Evolutionary conservation across 495 filamentous ascomycete genomes (phyloP), one percentile per base, ranked within the genome.

Genomic region (Daldinia grandis): DNA sequence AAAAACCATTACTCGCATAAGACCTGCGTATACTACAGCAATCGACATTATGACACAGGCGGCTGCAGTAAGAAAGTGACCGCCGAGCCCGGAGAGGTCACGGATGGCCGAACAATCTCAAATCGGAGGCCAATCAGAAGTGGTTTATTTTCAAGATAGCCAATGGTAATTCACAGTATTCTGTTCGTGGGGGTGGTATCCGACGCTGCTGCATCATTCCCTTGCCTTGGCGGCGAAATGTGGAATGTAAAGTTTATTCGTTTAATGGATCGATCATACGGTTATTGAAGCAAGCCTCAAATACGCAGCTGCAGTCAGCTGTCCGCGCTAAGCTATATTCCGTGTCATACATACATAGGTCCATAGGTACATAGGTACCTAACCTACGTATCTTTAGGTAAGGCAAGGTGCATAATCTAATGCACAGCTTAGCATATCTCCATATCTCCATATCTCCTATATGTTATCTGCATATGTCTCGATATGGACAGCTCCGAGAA

Each of bases 81-180:
- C 66, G 71, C 71, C 71, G 71, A 73, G 62, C 66, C 66, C 71
- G 71, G 66, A 66, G 62, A 33, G 62, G 62, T 66, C 44, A 33
- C 71, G 66, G 71, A 56, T 60, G 60, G 58, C 71, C 71, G 71
- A 69, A 66, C 30, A 69, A 73, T 70, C 71, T 73, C 66, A 53
- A 73, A 73, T 58, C 37, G 15, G 42, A 10, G 58, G 50, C 71
- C 71, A 73, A 73, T 73, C 62, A 73, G 1, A 40, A 9, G 7
- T 9, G 14, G 27, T 10, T 25, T 58, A 73, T 63, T 63, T 47
- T 66, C 58, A 55, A 66, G 51, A 58, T 19, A 40, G 24, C 66
- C 66, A 70, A 70, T 68, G 19, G 31, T 42, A 5, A 8, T 50
- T 1, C 24, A 15, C 19, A 47, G 38, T 21, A 24, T 57, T 58